Base-by-base conservation (phyloP, 371 early-diverging fungal species). In the Mucor irregularis region DNA sequence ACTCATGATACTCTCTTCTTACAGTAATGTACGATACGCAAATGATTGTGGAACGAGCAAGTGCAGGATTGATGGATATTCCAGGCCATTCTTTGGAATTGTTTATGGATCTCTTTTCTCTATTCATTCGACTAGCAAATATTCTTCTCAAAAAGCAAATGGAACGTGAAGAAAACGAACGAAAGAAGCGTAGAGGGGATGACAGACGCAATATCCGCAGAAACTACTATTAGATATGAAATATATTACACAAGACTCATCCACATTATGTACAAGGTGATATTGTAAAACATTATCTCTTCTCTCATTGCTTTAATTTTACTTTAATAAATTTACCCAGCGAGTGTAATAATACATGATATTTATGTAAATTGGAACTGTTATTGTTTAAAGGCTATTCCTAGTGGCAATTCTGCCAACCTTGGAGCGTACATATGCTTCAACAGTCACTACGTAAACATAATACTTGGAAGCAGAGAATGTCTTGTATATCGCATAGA, bases 11-110 rank as follows among this genome's bases (percentile, higher is more conserved):
- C 2, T 19, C 7, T 31, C 5, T 46, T 46, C 8, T 37, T 2
- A 37, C 58, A 72, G 73, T 86, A 8, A 56, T 86, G 39, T 86
- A 76, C 57, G 86, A 86, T 66, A 86, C 86, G 10, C 84, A 86
- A 64, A 56, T 80, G 64, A 83, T 86, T 58, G 70, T 86, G 16
- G 75, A 76, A 33, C 56, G 72, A 51, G 79, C 81, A 16, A 81
- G 79, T 54, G 55, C 68, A 22, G 84, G 86, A 9, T 60, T 45
- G 16, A 43, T 59, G 25, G 81, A 82, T 64, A 61, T 74, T 30
- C 69, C 81, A 6, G 68, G 71, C 10, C 78, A 81, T 47, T 65
- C 81, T 2, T 39, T 80, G 57, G 77, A 81, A 24, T 49, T 86
- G 25, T 84, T 80, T 38, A 70, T 80, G 62, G 86, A 86, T 49